These are phyloP conservation scores for Fusarium fracticaudum DNA, from an alignment of 2,329 filamentous ascomycete species.

Conservation along the genomic window DNA sequence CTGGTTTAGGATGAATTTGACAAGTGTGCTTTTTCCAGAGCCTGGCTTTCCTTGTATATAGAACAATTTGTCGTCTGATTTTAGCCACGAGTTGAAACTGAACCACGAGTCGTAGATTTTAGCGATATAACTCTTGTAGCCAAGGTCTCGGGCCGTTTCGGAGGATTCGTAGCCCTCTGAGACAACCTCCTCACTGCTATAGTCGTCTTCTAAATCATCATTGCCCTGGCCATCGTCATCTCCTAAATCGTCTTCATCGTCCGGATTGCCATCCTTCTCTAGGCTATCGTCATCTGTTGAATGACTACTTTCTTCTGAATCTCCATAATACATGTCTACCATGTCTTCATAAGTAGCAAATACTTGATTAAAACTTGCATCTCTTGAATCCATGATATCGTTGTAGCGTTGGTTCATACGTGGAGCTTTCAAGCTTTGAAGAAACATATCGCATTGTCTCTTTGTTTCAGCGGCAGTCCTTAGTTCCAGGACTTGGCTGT, in stretches of 20 bases:
- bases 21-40: accelerated
- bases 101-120: accelerated
- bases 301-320: accelerated
- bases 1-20: background rate
- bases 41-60: background rate
- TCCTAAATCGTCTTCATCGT: background rate
- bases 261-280: background rate
- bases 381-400: accelerated
- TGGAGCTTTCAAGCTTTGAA: background rate
- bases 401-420: background rate
- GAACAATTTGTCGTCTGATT: accelerated
- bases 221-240: background rate
- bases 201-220: accelerated
- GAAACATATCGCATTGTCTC: accelerated
- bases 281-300: too few relatives aligned
- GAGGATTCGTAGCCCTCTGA: accelerated
- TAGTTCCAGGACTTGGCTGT: accelerated
- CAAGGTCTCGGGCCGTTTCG: too few relatives aligned
- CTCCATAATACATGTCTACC: too few relatives aligned
- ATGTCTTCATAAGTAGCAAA: background rate
- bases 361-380: background rate
- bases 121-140: too few relatives aligned
- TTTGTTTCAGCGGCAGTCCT: accelerated
- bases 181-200: accelerated
- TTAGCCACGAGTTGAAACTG: accelerated